Conservation (phyloP, 2,329 filamentous ascomycete genomes). For the Trichoderma oligosporum region DNA sequence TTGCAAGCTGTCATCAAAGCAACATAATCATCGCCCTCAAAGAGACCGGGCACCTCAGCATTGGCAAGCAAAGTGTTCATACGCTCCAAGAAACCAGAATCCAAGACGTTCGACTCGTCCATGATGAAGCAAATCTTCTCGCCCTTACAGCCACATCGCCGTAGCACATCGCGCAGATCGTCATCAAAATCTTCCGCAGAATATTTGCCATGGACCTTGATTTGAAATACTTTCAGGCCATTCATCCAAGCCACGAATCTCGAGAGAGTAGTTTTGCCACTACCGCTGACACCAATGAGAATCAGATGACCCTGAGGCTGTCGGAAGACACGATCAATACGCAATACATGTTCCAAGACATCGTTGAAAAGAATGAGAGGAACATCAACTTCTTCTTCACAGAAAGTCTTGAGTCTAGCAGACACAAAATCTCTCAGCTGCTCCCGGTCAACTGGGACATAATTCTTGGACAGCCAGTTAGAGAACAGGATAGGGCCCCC, state of each 20-base stretch:
- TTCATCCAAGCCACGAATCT: slow-evolving; percentile 99
- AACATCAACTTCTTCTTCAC: slow-evolving; percentile 98
- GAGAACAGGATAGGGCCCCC: slow-evolving; percentile 95
- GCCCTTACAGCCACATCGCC: slow-evolving; percentile 92
- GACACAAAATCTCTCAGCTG: slow-evolving; percentile 96
- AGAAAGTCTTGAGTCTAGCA: slow-evolving; percentile 94
- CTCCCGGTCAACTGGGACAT: slow-evolving; percentile 92
- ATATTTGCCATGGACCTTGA: slow-evolving; percentile 99
- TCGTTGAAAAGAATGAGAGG: slow-evolving; percentile 99
- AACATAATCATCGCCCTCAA: slow-evolving; percentile 97
- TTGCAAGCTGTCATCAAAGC: slow-evolving; percentile 99
- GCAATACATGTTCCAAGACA: slow-evolving; percentile 93
- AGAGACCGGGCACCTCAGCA: slow-evolving; percentile 97
- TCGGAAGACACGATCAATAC: slow-evolving; percentile 97
- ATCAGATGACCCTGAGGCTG: slow-evolving; percentile 98
- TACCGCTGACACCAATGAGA: slow-evolving; percentile 95
- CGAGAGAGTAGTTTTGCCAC: slow-evolving; percentile 96
- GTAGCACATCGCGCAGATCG: slow-evolving; percentile 87
- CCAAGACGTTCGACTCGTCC: slow-evolving; percentile 97
- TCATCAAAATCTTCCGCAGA: slow-evolving; percentile 98
- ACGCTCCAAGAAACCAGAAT: slow-evolving; percentile 96
- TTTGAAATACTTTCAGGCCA: slow-evolving; percentile 96
- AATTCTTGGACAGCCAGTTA: slow-evolving; percentile 99
- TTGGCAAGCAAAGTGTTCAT: slow-evolving; percentile 99
- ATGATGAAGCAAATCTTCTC: slow-evolving; percentile 99